Base-by-base conservation (phyloP, 176 grass and related monocot genomes). In the Carex parvula region DNA sequence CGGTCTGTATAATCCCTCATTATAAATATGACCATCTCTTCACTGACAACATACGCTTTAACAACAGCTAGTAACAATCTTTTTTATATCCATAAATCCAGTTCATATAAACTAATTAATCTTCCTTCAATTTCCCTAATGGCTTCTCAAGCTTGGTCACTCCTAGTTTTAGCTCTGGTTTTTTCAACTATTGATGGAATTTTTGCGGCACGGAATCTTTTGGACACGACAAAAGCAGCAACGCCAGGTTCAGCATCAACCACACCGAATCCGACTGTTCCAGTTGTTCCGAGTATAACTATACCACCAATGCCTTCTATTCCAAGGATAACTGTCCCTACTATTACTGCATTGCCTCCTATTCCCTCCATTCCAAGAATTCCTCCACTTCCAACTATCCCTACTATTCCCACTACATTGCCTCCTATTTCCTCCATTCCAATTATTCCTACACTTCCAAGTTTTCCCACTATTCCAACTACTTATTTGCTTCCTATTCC, bases 191-290 rank as follows among this genome's bases (percentile, higher is more conserved):
- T 90, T 64, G 59, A 89, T 84, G 67, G 70, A 42, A 92, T 84
- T 81, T 44, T 26, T 39, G 79, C 88, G 0, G 73, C 87, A 56
- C 88, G 90, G 63, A 84, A 46, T 85, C 88, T 95, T 50, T 71
- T 95, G 66, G 93, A 92, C 73, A 89, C 87, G 42, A 55, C 79
- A 17, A 35, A 16, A 81, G 87, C 83, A 20, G 16, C 86, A 2
- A 82, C 84, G 53, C 84, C 86, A 76, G 70, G 81, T 7, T 21
- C 85, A 10, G 32, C 50, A 3, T 24, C 42, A 6, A 18, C 81
- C 46, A 87, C 87, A 33, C 82, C 79, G 59, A 75, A 83, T 42
- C 82, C 88, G 9, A 32, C 83, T 12, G n/a, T 18, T 10, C 17
- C 57, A 8, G 35, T 69, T 16, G 73, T 94, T 71, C 89, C 87